Base-by-base conservation (phyloP, 2,329 filamentous ascomycete species). In the Monilinia polystroma region DNA sequence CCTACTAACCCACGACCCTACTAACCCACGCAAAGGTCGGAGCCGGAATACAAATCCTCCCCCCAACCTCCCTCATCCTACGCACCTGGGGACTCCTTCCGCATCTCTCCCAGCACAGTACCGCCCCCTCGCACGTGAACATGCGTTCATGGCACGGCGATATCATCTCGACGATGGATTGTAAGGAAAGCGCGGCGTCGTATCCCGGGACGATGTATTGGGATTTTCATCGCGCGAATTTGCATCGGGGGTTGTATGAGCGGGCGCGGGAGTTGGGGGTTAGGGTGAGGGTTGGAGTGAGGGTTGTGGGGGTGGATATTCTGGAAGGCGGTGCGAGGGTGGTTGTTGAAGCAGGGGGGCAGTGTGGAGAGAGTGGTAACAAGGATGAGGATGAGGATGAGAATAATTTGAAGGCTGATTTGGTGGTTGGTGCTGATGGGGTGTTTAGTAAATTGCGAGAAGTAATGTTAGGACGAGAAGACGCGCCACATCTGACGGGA, bases 171-270 rank as follows among this genome's bases (percentile, higher is more conserved):
- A 64, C 67, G 0, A 70, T 74, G 63, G 62, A 73, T 41, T 70
- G 70, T 35, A 43, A 60, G 38, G 68, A 62, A 16, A 72, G 69
- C 2, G 73, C 73, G 7, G 47, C 69, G 18, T 55, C 67, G 32
- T 74, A 75, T 53, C 71, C 72, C 1, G 70, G 70, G 5, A 72
- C 73, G 0, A 69, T 67, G 29, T 82, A 80, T 76, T 82, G 80
- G 78, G 75, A 83, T 20, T 81, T 83, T 14, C 80, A 83, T 59
- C 75, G 80, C 23, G 80, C 81, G 16, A 80, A 83, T 72, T 75
- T 83, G 6, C 81, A 83, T 66, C 74, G 77, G 23, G 79, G 80
- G 18, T 73, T 83, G 2, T 77, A 78, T 16, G 73, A 79, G 29
- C 75, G 80, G 18, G 80, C 80, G 1, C 70, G 75, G 29, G 70